Conservation (phyloP, 108 stramenopile genomes). For the Conticribra weissflogii region DNA sequence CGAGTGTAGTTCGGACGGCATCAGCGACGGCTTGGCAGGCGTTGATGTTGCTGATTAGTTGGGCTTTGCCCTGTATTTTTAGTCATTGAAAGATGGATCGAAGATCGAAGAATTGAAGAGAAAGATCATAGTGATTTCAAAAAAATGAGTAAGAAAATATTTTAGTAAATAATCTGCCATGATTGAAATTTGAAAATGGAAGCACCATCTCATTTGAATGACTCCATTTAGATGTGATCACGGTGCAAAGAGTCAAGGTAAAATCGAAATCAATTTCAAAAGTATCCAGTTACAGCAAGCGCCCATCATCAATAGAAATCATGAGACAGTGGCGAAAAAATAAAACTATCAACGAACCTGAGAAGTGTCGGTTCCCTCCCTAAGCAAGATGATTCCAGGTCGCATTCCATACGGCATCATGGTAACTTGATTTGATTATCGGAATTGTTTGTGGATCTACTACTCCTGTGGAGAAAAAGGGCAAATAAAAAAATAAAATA, state of each 20-base stretch:
- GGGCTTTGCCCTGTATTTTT: slow-evolving; percentile 91
- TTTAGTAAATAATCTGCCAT: no score
- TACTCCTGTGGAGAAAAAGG: not conserved
- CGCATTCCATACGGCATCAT: slow-evolving; percentile 62
- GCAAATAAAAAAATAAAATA: not conserved
- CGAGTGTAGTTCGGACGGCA: slow-evolving; percentile 94
- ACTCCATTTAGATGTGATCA: no score
- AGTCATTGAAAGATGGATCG: not conserved
- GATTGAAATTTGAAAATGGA: no score
- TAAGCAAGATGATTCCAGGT: slow-evolving; percentile 96
- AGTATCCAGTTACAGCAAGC: not conserved
- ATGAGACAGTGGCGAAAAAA: not conserved
- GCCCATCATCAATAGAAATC: not conserved
- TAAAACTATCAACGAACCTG: slow-evolving; percentile 60
- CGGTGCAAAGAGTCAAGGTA: no score
- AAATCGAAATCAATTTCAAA: not conserved
- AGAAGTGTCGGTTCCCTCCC: slow-evolving; percentile 98
- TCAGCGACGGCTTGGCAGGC: slow-evolving; percentile 98
- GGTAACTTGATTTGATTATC: slow-evolving; percentile 2
- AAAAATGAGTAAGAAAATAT: no score
- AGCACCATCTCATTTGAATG: no score
- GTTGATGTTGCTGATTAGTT: slow-evolving; percentile 99
- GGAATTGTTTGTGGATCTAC: not conserved
- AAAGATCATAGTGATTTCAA: no score
- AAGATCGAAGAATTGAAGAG: no score